Percentiles rank a stretch among this genome's conserved stretches.
These are phyloP conservation scores for Aspergillus fumigatiaffinis DNA, from an alignment of 2,329 filamentous ascomycete species.

Conservation along the genomic window DNA sequence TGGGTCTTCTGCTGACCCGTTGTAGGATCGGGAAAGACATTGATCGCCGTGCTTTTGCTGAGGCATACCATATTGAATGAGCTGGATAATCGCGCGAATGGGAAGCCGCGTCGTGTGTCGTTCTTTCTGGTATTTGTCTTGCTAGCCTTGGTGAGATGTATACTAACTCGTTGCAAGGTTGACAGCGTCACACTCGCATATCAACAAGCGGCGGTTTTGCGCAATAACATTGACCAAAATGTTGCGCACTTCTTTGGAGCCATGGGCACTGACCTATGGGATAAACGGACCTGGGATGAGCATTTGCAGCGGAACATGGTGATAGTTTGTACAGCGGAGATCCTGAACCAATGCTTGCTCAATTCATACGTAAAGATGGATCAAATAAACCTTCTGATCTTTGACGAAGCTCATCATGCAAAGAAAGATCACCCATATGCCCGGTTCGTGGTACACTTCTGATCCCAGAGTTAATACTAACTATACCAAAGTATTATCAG, in stretches of 20 bases:
- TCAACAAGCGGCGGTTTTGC: conserved; percentile 80
- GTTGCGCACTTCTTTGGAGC: conserved; percentile 72
- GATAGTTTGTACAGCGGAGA: conserved; percentile 87
- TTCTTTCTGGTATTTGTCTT: conserved; percentile 69
- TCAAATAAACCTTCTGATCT: conserved; percentile 83
- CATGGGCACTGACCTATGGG: conserved; percentile 60
- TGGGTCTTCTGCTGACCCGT: background rate
- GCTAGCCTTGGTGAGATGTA: background rate
- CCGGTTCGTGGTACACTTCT: conserved; percentile 38
- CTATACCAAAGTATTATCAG: conserved; percentile 64
- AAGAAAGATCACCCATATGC: conserved; percentile 94
- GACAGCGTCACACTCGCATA: conserved; percentile 86
- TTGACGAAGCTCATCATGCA: conserved; percentile 94
- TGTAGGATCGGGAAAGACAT: conserved; percentile 81
- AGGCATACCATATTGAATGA: conserved; percentile 73
- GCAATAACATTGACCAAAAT: conserved; percentile 72
- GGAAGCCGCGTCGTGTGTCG: conserved; percentile 60
- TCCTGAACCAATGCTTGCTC: conserved; percentile 72
- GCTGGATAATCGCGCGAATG: conserved; percentile 62
- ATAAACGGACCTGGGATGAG: conserved; percentile 56
- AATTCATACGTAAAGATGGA: conserved; percentile 76
- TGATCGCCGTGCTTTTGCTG: conserved; percentile 87
- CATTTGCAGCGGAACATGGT: conserved; percentile 67
- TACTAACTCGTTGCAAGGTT: conserved; percentile 47
- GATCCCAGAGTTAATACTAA: conserved; percentile 4